Evolutionary conservation across 2,329 filamentous ascomycete species (phyloP).

Genomic region (Aureobasidium sp.): DNA sequence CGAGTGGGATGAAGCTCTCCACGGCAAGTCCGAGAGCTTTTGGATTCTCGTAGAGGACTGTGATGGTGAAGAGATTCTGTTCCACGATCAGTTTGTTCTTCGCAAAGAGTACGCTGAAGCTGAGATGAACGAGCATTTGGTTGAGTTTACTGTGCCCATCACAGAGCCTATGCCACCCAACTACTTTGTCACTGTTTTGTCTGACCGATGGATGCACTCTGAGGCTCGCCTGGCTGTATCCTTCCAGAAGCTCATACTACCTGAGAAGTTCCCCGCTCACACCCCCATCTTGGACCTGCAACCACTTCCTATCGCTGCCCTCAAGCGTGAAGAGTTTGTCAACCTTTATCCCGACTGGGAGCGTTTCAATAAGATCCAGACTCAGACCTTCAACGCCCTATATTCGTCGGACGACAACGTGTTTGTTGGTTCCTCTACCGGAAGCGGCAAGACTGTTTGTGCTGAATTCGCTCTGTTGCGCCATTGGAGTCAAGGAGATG

Average conservation of each 20-base stretch:
- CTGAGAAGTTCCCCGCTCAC: conserved; percentile 91
- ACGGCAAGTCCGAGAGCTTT: conserved; percentile 84
- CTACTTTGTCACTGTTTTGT: conserved; percentile 93
- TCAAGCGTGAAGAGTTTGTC: conserved; percentile 79
- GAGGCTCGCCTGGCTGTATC: conserved; percentile 90
- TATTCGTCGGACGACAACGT: conserved; percentile 91
- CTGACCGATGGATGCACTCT: conserved; percentile 97
- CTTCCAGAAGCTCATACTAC: conserved; percentile 89
- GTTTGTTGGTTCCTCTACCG: conserved; percentile 84
- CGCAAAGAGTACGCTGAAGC: conserved; percentile 79
- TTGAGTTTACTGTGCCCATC: conserved; percentile 94
- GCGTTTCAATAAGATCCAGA: conserved; percentile 95
- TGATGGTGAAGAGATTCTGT: conserved; percentile 91
- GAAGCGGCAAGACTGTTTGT: conserved; percentile 94
- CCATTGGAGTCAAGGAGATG: conserved; percentile 69
- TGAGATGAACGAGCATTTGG: conserved; percentile 85
- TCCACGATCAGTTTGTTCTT: conserved; percentile 88
- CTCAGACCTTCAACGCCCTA: conserved; percentile 90
- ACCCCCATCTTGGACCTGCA: conserved; percentile 90
- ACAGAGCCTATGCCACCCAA: conserved; percentile 97
- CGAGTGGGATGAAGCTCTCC: conserved; percentile 85
- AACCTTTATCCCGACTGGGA: conserved; percentile 75
- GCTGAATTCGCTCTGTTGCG: conserved; percentile 88
- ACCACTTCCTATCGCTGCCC: conserved; percentile 76
- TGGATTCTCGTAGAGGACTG: conserved; percentile 98